These are phyloP conservation scores for Biscogniauxia mediterranea DNA, from an alignment of 2,329 filamentous ascomycete genomes.

Conservation along the genomic window DNA sequence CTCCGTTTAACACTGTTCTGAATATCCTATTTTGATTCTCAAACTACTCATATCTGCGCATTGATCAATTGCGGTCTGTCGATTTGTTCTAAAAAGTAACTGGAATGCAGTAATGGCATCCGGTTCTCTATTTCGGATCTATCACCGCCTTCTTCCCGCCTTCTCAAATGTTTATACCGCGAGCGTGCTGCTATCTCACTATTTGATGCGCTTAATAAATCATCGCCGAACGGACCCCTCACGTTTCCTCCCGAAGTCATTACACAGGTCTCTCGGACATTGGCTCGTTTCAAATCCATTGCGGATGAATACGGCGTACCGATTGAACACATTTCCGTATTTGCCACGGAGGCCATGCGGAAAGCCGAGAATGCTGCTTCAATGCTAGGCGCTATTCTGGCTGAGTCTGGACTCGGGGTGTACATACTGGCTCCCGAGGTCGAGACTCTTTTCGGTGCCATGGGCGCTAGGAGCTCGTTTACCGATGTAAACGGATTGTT, in stretches of 20 bases:
- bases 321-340: constrained; percentile 62
- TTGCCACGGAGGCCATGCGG: constrained; percentile 88
- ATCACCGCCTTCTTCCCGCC: constrained; percentile 66
- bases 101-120: constrained; percentile 72
- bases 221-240: constrained; percentile 31
- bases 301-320: constrained; percentile 70
- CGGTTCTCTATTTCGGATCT: constrained; percentile 87
- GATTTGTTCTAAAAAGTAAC: constrained; percentile 11
- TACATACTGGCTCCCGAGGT: constrained; percentile 73
- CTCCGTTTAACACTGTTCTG: constrained; percentile 9
- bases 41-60: constrained; percentile 1
- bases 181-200: constrained; percentile 80
- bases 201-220: constrained; percentile 73
- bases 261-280: constrained; percentile 59
- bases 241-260: constrained; percentile 58
- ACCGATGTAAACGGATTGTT: constrained; percentile 69
- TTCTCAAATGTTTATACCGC: constrained; percentile 74
- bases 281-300: constrained; percentile 69
- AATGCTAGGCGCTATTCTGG: constrained; percentile 64
- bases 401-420: constrained; percentile 65
- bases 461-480: constrained; percentile 78
- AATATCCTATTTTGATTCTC: background rate
- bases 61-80: background rate
- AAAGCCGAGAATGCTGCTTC: constrained; percentile 71
- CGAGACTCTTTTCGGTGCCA: constrained; percentile 78